Conservation (phyloP, 2,329 filamentous ascomycete species). For the Fusarium palustre region DNA sequence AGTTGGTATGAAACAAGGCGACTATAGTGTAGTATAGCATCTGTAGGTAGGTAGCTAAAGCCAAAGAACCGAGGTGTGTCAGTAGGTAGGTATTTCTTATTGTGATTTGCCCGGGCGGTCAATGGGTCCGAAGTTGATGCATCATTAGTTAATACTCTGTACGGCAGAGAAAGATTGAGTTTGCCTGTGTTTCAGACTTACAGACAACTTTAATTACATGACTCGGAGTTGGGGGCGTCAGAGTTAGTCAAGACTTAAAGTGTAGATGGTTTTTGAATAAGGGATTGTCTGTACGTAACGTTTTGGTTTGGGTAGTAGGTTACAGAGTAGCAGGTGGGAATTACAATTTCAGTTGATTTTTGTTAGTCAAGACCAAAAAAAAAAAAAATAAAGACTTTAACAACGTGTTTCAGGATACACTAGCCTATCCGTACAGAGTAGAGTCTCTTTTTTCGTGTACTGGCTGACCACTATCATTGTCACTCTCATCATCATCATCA, state of each 20-base stretch:
- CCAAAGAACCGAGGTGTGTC: conserved; percentile 4
- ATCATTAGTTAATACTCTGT: too few relatives aligned
- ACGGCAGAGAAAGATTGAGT: conserved; percentile 26
- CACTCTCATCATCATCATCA: not conserved
- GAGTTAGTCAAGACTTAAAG: not conserved
- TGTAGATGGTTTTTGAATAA: not conserved
- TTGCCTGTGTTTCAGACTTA: conserved; percentile 27
- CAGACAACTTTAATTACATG: conserved; percentile 9
- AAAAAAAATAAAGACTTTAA: not conserved
- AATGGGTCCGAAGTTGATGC: not conserved
- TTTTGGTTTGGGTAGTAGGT: not conserved
- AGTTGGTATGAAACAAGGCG: conserved; percentile 9
- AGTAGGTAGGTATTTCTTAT: not conserved
- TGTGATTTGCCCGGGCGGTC: not conserved
- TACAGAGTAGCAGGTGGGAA: not conserved
- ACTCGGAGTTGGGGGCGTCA: conserved; percentile 1
- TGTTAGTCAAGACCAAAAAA: not conserved
- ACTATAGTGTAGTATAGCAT: conserved; percentile 1
- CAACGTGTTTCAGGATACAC: not conserved
- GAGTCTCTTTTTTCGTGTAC: not conserved
- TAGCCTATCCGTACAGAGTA: not conserved
- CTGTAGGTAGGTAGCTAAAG: not conserved
- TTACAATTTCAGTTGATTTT: not conserved
- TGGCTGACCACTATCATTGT: not conserved
- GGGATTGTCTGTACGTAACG: not conserved